Evolutionary conservation across 169 alveolate species (phyloP).

Genomic region (Amoebophrya sp.): DNA sequence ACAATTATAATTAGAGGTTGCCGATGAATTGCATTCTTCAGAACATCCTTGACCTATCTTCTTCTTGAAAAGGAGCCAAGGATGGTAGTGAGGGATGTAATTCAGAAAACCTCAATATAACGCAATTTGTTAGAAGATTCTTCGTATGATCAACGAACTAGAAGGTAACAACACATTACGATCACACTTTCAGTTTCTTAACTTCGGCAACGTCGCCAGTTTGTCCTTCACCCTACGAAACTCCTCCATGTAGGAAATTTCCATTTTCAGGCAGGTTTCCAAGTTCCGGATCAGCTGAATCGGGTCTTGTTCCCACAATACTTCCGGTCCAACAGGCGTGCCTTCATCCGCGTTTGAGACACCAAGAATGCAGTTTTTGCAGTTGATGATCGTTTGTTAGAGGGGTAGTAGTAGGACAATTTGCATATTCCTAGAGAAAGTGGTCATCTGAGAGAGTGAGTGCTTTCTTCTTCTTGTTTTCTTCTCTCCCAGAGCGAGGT

Average conservation of each 20-base stretch:
- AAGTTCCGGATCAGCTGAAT: slow-evolving; percentile 77
- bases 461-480: not conserved
- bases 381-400: slow-evolving; percentile 41
- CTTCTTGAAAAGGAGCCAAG: too few species aligned
- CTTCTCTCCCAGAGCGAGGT: not conserved
- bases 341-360: slow-evolving; percentile 23
- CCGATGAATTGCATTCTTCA: too few species aligned
- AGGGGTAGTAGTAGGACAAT: not conserved
- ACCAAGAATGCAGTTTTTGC: slow-evolving; percentile 36
- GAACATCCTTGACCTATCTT: too few species aligned
- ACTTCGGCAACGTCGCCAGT: slow-evolving; percentile 79
- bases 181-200: too few species aligned
- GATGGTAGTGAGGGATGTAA: too few species aligned
- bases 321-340: slow-evolving; percentile 43
- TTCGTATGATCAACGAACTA: too few species aligned
- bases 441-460: not conserved
- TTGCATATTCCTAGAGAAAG: not conserved
- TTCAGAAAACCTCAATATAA: too few species aligned
- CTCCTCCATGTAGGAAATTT: slow-evolving; percentile 80
- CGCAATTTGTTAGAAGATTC: too few species aligned
- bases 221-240: slow-evolving; percentile 75
- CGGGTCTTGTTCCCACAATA: slow-evolving; percentile 84
- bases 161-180: too few species aligned
- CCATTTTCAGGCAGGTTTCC: slow-evolving; percentile 75
- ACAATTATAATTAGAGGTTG: too few species aligned